These are phyloP conservation scores for Pythium periplocum DNA, from an alignment of 352 stramenopile species.

Conservation along the genomic window DNA sequence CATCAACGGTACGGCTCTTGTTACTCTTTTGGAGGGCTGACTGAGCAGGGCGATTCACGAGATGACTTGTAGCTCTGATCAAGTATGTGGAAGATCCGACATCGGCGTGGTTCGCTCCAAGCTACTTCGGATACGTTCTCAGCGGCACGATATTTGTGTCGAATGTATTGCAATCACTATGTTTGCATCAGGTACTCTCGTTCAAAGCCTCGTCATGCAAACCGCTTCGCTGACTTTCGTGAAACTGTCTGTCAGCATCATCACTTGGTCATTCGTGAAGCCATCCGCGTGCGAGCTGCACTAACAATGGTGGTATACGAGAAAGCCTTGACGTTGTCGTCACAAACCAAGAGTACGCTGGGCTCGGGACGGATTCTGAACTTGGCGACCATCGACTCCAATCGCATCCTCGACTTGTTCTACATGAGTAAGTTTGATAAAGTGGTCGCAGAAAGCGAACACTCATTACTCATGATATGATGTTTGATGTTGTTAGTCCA, in stretches of 20 bases:
- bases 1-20: slow-evolving; percentile 29
- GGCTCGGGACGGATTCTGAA: slow-evolving; percentile 88
- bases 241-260: slow-evolving; percentile 26
- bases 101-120: slow-evolving; percentile 28
- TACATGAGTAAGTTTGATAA: slow-evolving; percentile 22
- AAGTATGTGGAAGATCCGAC: slow-evolving; percentile 60
- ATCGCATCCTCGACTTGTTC: slow-evolving; percentile 86
- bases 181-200: slow-evolving; percentile 39
- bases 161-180: slow-evolving; percentile 45
- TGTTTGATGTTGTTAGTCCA: slow-evolving; percentile 29
- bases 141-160: slow-evolving; percentile 40
- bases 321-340: slow-evolving; percentile 51
- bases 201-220: background rate
- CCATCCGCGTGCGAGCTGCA: slow-evolving; percentile 54
- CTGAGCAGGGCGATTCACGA: background rate
- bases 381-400: slow-evolving; percentile 92
- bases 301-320: slow-evolving; percentile 63
- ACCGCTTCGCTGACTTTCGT: background rate
- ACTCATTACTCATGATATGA: too few relatives aligned
- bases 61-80: slow-evolving; percentile 27
- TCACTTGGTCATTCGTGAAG: slow-evolving; percentile 58
- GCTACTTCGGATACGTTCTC: slow-evolving; percentile 54
- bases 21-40: slow-evolving; percentile 7
- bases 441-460: too few relatives aligned
- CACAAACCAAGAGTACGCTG: slow-evolving; percentile 45